Conservation (phyloP, 2,329 filamentous ascomycete genomes). For the Aspergillus clavatus region DNA sequence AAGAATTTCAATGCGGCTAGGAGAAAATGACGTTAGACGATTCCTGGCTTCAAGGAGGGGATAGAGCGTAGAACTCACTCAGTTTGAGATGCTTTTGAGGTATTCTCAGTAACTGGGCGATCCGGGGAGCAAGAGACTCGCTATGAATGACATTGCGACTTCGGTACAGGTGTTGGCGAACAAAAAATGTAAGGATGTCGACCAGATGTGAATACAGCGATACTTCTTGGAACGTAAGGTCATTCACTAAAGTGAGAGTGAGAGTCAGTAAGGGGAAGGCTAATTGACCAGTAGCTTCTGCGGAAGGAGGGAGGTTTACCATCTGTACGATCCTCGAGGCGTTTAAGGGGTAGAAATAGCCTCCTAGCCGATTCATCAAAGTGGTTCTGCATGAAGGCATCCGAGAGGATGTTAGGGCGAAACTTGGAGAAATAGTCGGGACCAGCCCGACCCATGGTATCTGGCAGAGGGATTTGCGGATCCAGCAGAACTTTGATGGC, state of each 20-base stretch:
- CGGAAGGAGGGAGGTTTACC: conserved; percentile 45
- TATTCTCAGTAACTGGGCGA: conserved; percentile 75
- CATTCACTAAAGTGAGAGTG: conserved; percentile 49
- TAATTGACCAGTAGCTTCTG: not conserved
- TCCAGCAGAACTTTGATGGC: conserved; percentile 91
- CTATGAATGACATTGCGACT: conserved; percentile 84
- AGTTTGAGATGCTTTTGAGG: conserved; percentile 90
- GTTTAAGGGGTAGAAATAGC: conserved; percentile 80
- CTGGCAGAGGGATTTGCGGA: conserved; percentile 56
- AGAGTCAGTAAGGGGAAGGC: conserved; percentile 5
- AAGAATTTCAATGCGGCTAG: conserved; percentile 88
- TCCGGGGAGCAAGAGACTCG: conserved; percentile 70
- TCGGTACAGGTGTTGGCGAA: conserved; percentile 79
- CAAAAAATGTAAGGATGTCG: conserved; percentile 90
- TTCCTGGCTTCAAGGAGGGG: not conserved
- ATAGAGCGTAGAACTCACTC: conserved; percentile 51
- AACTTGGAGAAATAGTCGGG: conserved; percentile 64
- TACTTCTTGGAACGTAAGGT: conserved; percentile 75
- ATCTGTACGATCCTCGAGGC: conserved; percentile 62
- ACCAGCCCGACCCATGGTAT: conserved; percentile 57
- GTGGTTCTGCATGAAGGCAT: conserved; percentile 79
- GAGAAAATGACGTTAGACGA: conserved; percentile 4
- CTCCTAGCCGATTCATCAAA: conserved; percentile 82
- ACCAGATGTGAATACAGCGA: conserved; percentile 88
- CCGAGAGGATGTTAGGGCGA: conserved; percentile 68